These are phyloP conservation scores for Aureobasidium sp. DNA, from an alignment of 2,329 filamentous ascomycete species.

Conservation along the genomic window DNA sequence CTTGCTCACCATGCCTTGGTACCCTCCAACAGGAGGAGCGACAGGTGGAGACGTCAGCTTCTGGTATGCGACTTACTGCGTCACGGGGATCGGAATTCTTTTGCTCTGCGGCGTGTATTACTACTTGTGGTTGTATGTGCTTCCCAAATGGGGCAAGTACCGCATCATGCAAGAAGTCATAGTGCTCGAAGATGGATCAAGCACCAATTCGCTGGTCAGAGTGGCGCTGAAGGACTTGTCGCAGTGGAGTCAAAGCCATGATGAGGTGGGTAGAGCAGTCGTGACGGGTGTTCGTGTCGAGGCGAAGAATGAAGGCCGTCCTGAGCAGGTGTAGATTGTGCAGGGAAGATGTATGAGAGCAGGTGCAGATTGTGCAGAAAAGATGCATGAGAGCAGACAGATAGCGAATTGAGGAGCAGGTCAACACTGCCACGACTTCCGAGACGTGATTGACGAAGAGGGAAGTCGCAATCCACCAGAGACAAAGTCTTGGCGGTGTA, in stretches of 20 bases:
- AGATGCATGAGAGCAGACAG: not conserved
- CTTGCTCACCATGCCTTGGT: conserved; percentile 63
- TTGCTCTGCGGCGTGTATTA: conserved; percentile 51
- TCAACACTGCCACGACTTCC: no score
- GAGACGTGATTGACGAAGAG: not conserved
- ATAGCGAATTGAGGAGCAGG: not conserved
- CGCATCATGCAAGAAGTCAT: conserved; percentile 48
- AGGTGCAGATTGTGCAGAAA: not conserved
- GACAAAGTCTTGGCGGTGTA: conserved; percentile 5
- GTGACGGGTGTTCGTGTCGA: not conserved
- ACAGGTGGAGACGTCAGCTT: conserved; percentile 61
- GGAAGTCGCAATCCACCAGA: not conserved
- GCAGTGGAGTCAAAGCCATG: conserved; percentile 53
- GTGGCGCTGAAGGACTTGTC: conserved; percentile 44
- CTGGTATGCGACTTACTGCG: conserved; percentile 64
- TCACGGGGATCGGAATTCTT: conserved; percentile 54
- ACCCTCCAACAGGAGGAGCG: conserved; percentile 52
- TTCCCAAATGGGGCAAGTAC: conserved; percentile 49
- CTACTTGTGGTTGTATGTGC: conserved; percentile 47
- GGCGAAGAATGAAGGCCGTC: not conserved
- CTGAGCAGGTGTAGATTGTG: not conserved
- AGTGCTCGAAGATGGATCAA: conserved; percentile 41
- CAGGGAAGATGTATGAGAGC: not conserved
- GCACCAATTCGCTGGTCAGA: conserved; percentile 45
- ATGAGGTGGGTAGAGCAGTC: conserved; percentile 30